Conservation (phyloP, 1,284 basidiomycete genomes). For the Apiotrichum sp. region DNA sequence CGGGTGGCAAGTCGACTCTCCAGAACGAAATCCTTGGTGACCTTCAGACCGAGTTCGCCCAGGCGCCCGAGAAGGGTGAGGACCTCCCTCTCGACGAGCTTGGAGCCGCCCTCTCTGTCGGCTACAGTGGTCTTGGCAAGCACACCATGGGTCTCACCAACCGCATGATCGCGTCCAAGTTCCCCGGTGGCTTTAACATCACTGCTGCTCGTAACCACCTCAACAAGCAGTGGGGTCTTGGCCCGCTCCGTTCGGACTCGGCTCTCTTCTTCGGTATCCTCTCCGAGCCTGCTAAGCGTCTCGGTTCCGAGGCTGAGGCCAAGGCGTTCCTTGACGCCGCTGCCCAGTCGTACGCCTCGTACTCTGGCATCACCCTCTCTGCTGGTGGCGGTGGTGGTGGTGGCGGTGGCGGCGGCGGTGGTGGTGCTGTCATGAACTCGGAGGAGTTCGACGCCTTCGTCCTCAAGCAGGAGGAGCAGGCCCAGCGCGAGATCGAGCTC, state of each 20-base stretch:
- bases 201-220: slow-evolving; percentile 87
- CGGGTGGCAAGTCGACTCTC: slow-evolving; percentile 95
- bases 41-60: slow-evolving; percentile 79
- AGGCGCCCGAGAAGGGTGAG: slow-evolving; percentile 95
- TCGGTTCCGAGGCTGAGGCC: slow-evolving; percentile 84
- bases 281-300: slow-evolving; percentile 88
- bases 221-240: slow-evolving; percentile 88
- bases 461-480: slow-evolving; percentile 84
- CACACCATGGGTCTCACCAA: slow-evolving; percentile 89
- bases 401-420: slow-evolving; percentile 57
- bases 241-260: slow-evolving; percentile 77
- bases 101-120: slow-evolving; percentile 72
- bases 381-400: slow-evolving; percentile 58
- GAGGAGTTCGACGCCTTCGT: slow-evolving; percentile 98
- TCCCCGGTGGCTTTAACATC: slow-evolving; percentile 97
- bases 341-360: slow-evolving; percentile 76
- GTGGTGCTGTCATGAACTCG: slow-evolving; percentile 86
- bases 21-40: slow-evolving; percentile 96
- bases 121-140: slow-evolving; percentile 83
- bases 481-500: slow-evolving; percentile 85
- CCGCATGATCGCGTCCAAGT: slow-evolving; percentile 87
- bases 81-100: slow-evolving; percentile 94
- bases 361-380: slow-evolving; percentile 78
- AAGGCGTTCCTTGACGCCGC: slow-evolving; percentile 89
- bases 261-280: slow-evolving; percentile 88